Base-by-base conservation (phyloP, 2,329 filamentous ascomycete genomes). In the Raffaelea albimanens region DNA sequence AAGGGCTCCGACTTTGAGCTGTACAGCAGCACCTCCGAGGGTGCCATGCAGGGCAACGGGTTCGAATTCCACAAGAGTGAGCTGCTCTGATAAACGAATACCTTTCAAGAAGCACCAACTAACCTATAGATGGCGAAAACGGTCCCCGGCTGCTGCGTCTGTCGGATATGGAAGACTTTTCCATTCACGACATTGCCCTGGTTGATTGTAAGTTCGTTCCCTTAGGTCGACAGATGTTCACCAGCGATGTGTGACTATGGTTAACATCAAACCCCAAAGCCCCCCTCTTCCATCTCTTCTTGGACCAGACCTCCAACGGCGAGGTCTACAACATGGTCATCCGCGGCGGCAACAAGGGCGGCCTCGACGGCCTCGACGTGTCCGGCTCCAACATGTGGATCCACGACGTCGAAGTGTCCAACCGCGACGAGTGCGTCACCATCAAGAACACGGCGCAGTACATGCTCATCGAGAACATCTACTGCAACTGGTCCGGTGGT, bases 401-500 rank as follows among this genome's bases (percentile, higher is more conserved):
- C 43, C 76, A 80, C 55, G 76, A 81, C 57, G 65, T 80, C 40
- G 72, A 73, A 63, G 76, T 80, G 5, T 78, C 76, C 21, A 81
- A 80, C 67, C 78, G 77, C 59, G 75, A 80, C 55, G 77, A 80
- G 57, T 79, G 53, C 21, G 53, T 55, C 18, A 55, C 53, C 7
- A 43, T 55, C 51, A 55, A 71, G 67, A 69, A 63, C 41, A 70
- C 72, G 1, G 63, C 73, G 3, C 63, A 68, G 45, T 70, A 79
- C 57, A 69, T 80, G 34, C 64, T 79, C n/a, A 60, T 80, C 34
- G 76, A 82, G 55, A 74, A 72, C 52, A 68, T 81, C 50, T 76
- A 77, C 62, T 81, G 78, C 63, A 81, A 81, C 64, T 76, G 70
- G 70, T 73, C 68, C n/a, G 77, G 76, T 16, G 54, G 53, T 34